phyloP scores from a whole-genome alignment of 352 stramenopile species.

The Stramenopiles sp. region DNA sequence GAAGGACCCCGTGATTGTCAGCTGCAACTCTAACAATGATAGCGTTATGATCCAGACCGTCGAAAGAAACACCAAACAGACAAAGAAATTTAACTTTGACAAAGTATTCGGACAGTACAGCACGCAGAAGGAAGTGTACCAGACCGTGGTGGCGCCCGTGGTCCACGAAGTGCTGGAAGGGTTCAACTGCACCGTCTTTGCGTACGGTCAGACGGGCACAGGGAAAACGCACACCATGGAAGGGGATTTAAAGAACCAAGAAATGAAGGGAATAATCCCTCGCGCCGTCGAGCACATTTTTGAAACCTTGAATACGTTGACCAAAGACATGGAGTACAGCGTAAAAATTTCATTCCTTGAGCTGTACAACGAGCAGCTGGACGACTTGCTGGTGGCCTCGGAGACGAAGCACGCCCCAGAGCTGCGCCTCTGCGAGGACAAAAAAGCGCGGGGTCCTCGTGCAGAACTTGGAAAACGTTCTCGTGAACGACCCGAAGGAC shows the following conservation, averaged over 20 bases:
- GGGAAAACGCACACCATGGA: constrained; percentile 98
- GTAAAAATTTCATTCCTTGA: constrained; percentile 90
- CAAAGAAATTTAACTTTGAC: constrained; percentile 68
- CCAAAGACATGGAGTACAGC: constrained; percentile 44
- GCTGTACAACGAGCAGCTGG: constrained; percentile 83
- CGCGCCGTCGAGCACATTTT: constrained; percentile 81
- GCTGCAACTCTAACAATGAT: constrained; percentile 55
- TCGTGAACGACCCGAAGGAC: constrained; percentile 20
- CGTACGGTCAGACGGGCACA: constrained; percentile 87
- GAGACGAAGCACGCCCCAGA: constrained; percentile 59
- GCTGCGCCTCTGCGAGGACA: constrained; percentile 48
- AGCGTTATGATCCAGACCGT: constrained; percentile 57
- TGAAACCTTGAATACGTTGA: constrained; percentile 54
- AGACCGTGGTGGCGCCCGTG: constrained; percentile 62
- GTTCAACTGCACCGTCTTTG: constrained; percentile 88
- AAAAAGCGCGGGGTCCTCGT: constrained; percentile 16
- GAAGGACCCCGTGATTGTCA: constrained; percentile 46
- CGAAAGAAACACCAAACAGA: constrained; percentile 19
- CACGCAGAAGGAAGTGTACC: constrained; percentile 91
- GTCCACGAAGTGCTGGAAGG: constrained; percentile 82
- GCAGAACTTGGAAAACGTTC: constrained; percentile 6
- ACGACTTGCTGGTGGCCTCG: constrained; percentile 1
- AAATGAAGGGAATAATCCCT: constrained; percentile 79
- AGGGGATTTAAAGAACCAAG: constrained; percentile 56
- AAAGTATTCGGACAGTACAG: constrained; percentile 80